phyloP scores from a whole-genome alignment of 306 rosid species.

The Pterocarpus macrocarpus region DNA sequence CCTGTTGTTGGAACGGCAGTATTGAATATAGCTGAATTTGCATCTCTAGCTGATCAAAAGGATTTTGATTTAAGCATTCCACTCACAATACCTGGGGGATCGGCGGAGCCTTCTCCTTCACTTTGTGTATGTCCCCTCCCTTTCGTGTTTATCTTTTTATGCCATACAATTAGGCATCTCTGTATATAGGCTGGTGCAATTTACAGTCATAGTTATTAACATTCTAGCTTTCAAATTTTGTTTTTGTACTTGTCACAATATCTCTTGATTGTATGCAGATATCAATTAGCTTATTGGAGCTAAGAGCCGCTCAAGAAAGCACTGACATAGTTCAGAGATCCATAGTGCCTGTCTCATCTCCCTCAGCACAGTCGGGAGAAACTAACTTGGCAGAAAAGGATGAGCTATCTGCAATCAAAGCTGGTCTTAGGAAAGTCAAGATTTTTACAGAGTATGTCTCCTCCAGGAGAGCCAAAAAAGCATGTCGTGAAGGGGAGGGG shows the following conservation, averaged over 20 bases:
- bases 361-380: conserved; percentile 63
- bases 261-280: conserved; percentile 55
- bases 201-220: neutral
- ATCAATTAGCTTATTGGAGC: conserved; percentile 80
- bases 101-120: conserved; percentile 61
- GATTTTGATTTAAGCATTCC: conserved; percentile 80
- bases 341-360: conserved; percentile 65
- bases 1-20: conserved; percentile 73
- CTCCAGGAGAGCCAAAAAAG: conserved; percentile 72
- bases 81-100: conserved; percentile 56
- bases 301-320: conserved; percentile 68
- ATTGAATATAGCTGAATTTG: conserved; percentile 83
- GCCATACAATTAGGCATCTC: conserved; percentile 10
- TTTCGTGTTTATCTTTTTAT: neutral
- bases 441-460: conserved; percentile 81
- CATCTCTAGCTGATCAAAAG: conserved; percentile 64
- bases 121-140: conserved; percentile 67
- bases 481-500: conserved; percentile 71
- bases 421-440: conserved; percentile 90
- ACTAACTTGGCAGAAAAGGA: conserved; percentile 68
- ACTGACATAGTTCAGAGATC: conserved; percentile 66
- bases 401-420: conserved; percentile 90
- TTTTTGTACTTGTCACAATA: neutral
- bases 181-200: neutral
- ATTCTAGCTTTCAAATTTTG: neutral